Evolutionary conservation across 192 early-diverging fungal species (phyloP).

Genomic region (Gonapodya sp.): DNA sequence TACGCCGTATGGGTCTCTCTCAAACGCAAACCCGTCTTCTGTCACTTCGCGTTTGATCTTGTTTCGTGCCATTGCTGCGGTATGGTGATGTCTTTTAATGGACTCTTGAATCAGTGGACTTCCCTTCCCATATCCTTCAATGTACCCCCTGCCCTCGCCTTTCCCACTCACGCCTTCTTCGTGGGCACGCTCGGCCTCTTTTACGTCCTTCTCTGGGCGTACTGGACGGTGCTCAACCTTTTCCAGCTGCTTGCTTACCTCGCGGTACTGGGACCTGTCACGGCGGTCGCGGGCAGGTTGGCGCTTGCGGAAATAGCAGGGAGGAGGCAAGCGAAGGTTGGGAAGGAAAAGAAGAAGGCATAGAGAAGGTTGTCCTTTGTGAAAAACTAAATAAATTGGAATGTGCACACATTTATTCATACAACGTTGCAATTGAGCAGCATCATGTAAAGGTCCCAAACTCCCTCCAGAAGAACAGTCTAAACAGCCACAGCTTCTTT

Average conservation of each 20-base stretch:
- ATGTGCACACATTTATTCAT: too few species aligned
- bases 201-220: neutral
- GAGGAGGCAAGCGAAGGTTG: neutral
- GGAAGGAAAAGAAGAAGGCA: neutral
- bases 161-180: neutral
- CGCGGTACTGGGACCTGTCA: neutral
- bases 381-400: too few species aligned
- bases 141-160: neutral
- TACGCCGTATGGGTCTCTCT: too few species aligned
- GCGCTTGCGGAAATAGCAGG: neutral
- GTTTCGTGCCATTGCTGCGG: neutral
- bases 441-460: too few species aligned
- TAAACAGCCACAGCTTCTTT: conserved; percentile 8
- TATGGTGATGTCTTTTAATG: neutral
- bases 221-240: conserved; percentile 8
- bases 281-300: neutral
- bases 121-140: neutral
- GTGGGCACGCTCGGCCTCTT: neutral
- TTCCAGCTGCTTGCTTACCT: conserved; percentile 2
- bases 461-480: too few species aligned
- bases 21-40: neutral
- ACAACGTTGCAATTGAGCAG: too few species aligned
- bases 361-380: too few species aligned
- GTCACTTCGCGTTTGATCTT: too few species aligned
- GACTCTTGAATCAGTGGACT: neutral